phyloP scores from a whole-genome alignment of 768 basidiomycete species.

The Jaapia argillacea region DNA sequence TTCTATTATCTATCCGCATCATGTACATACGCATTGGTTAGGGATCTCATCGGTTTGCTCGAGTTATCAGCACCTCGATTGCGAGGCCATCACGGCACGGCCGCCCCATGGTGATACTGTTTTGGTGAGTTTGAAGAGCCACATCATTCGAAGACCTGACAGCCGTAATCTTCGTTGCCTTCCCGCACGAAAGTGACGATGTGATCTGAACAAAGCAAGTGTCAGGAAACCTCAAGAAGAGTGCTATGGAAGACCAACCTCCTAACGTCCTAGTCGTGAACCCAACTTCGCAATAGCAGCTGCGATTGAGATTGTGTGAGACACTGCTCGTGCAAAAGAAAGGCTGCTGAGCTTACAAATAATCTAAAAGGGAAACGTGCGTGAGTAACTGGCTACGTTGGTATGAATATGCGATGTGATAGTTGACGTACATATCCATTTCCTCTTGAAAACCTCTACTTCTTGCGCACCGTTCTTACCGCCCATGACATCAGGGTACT shows the following conservation, averaged over 20 bases:
- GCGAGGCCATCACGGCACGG: too few species aligned
- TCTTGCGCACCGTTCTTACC: slow-evolving; percentile 33
- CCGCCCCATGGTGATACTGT: too few species aligned
- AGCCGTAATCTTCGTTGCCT: slow-evolving; percentile 50
- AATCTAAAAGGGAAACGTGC: slow-evolving; percentile 26
- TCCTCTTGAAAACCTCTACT: slow-evolving; percentile 65
- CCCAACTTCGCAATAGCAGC: slow-evolving; percentile 67
- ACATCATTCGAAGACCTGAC: slow-evolving; percentile 23
- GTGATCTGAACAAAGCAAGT: slow-evolving; percentile 35
- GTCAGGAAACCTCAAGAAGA: neutral
- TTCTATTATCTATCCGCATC: too few species aligned
- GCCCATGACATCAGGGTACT: slow-evolving; percentile 49
- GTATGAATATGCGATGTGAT: neutral
- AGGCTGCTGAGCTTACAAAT: slow-evolving; percentile 28
- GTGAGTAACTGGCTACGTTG: neutral
- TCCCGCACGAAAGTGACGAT: slow-evolving; percentile 58
- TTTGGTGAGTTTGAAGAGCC: too few species aligned
- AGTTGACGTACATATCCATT: slow-evolving; percentile 53
- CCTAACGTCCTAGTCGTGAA: slow-evolving; percentile 58
- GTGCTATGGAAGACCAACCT: slow-evolving; percentile 37
- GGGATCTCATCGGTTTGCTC: too few species aligned
- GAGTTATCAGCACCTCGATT: too few species aligned
- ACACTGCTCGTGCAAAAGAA: neutral
- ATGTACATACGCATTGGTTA: too few species aligned
- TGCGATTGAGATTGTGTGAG: slow-evolving; percentile 16